Base-by-base conservation (phyloP, 1,139 yeast genomes). In the Scheffersomyces illinoinensis region DNA sequence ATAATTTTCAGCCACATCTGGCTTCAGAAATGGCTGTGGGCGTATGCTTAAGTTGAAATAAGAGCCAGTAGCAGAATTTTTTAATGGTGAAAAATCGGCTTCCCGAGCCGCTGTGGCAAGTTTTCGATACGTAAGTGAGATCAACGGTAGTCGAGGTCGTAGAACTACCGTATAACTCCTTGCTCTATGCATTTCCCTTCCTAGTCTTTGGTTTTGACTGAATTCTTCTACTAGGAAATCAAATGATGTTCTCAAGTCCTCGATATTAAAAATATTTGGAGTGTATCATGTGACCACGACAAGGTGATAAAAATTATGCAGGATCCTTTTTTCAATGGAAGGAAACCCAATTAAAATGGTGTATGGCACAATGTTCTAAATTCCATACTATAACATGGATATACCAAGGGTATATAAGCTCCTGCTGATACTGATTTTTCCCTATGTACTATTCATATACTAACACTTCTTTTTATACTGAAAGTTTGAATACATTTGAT, bases 21-120 rank as follows among this genome's bases (percentile, higher is more conserved):
- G 26, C 24, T 55, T 53, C 46, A 59, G 50, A 24, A 59, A 62
- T 7, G 62, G 63, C 47, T 54, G 56, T 14, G 55, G 21, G 14
- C 63, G 57, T 46, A 47, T 53, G 49, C 23, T 18, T 52, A 51
- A 10, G 8, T 48, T 48, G 51, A 48, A 33, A 33, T 33, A 33
- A 10, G 14, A 14, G 5, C 43, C 43, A 12, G 43, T 4, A 33
- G 43, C 43, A 33, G 43, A 12, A 10, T 59, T 50, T n/a, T 26
- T 56, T 21, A 56, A 5, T 5, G 56, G 47, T 47, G 52, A 24
- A 20, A 18, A 17, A 54, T 48, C 33, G 33, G 17, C 50, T 17
- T 17, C 39, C 26, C 49, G 19, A 39, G 52, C 20, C 19, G 55
- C n/a, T 23, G 39, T 21, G 18, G 43, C 53, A 51, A 43, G 17